A percentile compares a stretch with the other conserved stretches of the same genome.
Evolutionary conservation across 257 asterid genomes (phyloP).

Genomic region (Penstemon eatonii): DNA sequence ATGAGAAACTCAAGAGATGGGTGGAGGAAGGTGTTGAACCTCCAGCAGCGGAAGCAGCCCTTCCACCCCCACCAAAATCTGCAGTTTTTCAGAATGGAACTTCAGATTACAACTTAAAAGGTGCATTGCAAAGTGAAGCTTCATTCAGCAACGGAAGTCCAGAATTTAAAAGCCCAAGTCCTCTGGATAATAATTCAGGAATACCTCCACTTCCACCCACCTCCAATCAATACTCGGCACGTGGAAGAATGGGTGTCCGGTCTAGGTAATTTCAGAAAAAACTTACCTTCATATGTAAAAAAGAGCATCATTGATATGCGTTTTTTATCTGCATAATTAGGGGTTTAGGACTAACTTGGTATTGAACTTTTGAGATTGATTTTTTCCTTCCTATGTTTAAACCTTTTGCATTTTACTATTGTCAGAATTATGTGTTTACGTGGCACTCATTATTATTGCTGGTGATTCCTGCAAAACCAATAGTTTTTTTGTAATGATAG

Average conservation of each 20-base stretch:
- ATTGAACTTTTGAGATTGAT: background rate
- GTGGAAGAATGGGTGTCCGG: constrained; percentile 79
- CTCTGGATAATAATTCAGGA: constrained; percentile 62
- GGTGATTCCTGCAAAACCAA: background rate
- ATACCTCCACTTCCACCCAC: constrained; percentile 97
- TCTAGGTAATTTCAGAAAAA: constrained; percentile 58
- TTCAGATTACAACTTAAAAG: constrained; percentile 66
- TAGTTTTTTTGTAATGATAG: background rate
- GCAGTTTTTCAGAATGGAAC: constrained; percentile 81
- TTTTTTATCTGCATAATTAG: too few species aligned
- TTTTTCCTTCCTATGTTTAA: too few species aligned
- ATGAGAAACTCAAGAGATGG: constrained; percentile 93
- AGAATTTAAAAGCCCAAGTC: constrained; percentile 56
- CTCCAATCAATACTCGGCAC: constrained; percentile 83
- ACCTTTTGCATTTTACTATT: too few species aligned
- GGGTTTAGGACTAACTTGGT: background rate
- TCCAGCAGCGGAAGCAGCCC: constrained; percentile 67
- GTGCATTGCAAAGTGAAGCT: constrained; percentile 60
- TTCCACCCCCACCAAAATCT: constrained; percentile 79
- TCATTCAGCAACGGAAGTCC: constrained; percentile 52
- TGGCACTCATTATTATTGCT: background rate
- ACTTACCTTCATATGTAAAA: background rate
- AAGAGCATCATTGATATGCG: background rate
- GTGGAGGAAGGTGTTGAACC: constrained; percentile 89
- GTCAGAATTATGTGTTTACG: too few species aligned